Evolutionary conservation across 139 green algal species (phyloP).

Genomic region (Tetraselmis chui): DNA sequence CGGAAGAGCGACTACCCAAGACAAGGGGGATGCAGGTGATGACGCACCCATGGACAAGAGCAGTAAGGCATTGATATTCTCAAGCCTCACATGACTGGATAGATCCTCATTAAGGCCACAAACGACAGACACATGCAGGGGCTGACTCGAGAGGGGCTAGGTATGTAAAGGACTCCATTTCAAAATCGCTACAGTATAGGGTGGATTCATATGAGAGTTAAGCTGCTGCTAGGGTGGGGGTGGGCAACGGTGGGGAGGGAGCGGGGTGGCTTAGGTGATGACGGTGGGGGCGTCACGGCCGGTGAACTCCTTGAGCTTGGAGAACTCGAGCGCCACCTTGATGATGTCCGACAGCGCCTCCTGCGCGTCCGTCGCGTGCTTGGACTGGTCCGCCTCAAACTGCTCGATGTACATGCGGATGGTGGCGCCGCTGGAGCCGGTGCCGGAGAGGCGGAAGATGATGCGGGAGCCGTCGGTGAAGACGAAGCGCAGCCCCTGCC

Average conservation of each 20-base stretch:
- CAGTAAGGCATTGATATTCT: too few relatives aligned
- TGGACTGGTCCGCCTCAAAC: constrained; percentile 74
- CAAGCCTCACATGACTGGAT: too few relatives aligned
- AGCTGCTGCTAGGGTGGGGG: too few relatives aligned
- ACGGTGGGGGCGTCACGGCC: constrained; percentile 94
- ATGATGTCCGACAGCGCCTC: constrained; percentile 68
- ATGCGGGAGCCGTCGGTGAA: constrained; percentile 93
- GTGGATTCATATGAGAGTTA: too few relatives aligned
- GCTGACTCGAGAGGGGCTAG: too few relatives aligned
- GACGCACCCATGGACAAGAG: too few relatives aligned
- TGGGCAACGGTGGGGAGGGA: too few relatives aligned
- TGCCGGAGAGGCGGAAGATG: constrained; percentile 92
- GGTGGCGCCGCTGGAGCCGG: constrained; percentile 85
- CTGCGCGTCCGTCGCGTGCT: constrained; percentile 77
- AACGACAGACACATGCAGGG: too few relatives aligned
- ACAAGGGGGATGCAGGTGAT: neutral
- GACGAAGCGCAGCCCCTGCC: constrained; percentile 94
- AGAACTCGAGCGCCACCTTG: constrained; percentile 73
- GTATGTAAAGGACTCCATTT: too few relatives aligned
- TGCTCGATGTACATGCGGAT: constrained; percentile 98
- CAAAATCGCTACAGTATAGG: too few relatives aligned
- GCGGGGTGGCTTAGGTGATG: constrained; percentile 93
- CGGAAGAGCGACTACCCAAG: neutral
- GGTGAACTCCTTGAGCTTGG: constrained; percentile 85
- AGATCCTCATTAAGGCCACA: too few relatives aligned